A percentile compares a stretch with the other conserved stretches of the same genome.
Conservation (phyloP, 2,329 filamentous ascomycete genomes). For the Fusarium circinatum region DNA sequence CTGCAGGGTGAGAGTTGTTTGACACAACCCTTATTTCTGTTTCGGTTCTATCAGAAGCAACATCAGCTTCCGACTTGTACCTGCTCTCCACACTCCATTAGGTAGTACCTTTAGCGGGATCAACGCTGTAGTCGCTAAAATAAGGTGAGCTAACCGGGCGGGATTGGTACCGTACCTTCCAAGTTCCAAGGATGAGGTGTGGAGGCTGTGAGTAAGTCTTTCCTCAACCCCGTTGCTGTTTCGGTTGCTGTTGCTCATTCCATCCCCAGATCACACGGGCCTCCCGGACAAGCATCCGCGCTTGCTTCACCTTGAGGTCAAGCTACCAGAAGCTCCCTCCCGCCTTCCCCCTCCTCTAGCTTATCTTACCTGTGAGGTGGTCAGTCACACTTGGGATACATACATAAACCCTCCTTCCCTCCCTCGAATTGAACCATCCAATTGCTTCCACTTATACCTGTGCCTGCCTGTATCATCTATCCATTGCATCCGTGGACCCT, state of each 20-base stretch:
- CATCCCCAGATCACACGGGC: slow-evolving; percentile 30
- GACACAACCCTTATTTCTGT: slow-evolving; percentile 19
- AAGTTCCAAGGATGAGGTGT: slow-evolving; percentile 7
- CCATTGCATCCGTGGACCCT: slow-evolving; percentile 1
- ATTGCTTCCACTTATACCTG: slow-evolving; percentile 19
- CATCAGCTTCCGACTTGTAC: slow-evolving; percentile 11
- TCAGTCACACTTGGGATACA: slow-evolving; percentile 14
- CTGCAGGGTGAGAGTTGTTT: slow-evolving; percentile 1
- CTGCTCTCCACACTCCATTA: slow-evolving; percentile 13
- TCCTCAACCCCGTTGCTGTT: slow-evolving; percentile 17
- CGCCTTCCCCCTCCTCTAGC: slow-evolving; percentile 19
- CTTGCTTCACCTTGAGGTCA: slow-evolving; percentile 18
- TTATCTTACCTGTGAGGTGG: slow-evolving; percentile 11
- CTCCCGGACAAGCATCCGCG: slow-evolving; percentile 18
- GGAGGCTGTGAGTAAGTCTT: slow-evolving; percentile 11
- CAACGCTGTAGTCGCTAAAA: slow-evolving; percentile 29
- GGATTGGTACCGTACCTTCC: slow-evolving; percentile 11
- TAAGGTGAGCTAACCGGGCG: slow-evolving; percentile 23
- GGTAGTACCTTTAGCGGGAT: background rate
- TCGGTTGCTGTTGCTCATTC: slow-evolving; percentile 13
- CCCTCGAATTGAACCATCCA: slow-evolving; percentile 12
- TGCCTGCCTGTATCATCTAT: background rate
- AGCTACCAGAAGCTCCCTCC: slow-evolving; percentile 26
- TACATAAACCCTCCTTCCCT: slow-evolving; percentile 32
- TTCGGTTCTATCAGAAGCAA: slow-evolving; percentile 5